Evolutionary conservation across 257 asterid species (phyloP).

Genomic region (Lycium barbarum): DNA sequence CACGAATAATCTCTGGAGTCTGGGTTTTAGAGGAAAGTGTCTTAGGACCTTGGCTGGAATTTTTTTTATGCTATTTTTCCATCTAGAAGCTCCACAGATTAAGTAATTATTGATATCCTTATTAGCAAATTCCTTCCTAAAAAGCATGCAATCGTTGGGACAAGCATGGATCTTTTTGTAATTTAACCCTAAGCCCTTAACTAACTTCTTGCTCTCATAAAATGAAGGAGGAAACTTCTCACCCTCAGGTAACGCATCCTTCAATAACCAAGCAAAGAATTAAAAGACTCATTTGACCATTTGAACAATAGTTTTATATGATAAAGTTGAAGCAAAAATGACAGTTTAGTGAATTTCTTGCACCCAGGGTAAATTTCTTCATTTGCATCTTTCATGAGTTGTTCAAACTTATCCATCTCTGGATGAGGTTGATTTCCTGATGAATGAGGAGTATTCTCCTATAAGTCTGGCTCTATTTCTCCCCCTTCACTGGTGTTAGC

Average conservation of each 20-base stretch:
- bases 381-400: too few relatives aligned
- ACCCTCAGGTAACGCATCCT: too few relatives aligned
- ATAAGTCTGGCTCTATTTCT: neutral
- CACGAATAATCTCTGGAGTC: neutral
- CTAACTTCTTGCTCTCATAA: neutral
- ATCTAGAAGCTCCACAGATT: neutral
- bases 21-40: conserved; percentile 3
- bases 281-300: too few relatives aligned
- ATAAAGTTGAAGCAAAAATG: neutral
- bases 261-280: too few relatives aligned
- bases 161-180: conserved; percentile 18
- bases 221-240: neutral
- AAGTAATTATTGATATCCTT: too few relatives aligned
- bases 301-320: neutral
- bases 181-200: neutral
- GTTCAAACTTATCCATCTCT: neutral
- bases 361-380: too few relatives aligned
- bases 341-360: too few relatives aligned
- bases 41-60: neutral
- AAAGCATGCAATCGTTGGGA: neutral
- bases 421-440: too few relatives aligned
- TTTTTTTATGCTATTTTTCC: too few relatives aligned
- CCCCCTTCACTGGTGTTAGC: neutral
- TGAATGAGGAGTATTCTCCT: neutral
- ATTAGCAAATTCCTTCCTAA: neutral